phyloP scores from a whole-genome alignment of 208 protist species.

The Angomonas ambiguus region DNA sequence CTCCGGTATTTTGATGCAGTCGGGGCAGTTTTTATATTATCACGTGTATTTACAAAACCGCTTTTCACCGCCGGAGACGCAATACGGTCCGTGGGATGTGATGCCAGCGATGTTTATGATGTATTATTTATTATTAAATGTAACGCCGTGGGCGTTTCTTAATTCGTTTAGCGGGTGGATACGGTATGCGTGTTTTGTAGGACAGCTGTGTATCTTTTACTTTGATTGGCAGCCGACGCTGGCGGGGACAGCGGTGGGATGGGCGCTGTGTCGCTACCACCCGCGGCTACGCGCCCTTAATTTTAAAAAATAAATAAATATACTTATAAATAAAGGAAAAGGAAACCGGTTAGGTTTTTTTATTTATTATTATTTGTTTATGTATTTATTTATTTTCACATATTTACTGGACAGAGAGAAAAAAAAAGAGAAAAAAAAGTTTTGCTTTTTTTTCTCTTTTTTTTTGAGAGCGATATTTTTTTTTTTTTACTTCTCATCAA shows the following conservation, averaged over 20 bases:
- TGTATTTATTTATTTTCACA: neutral
- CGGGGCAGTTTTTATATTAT: conserved; percentile 57
- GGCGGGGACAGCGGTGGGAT: conserved; percentile 59
- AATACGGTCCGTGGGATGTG: conserved; percentile 90
- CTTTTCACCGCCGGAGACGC: conserved; percentile 50
- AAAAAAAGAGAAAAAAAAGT: neutral
- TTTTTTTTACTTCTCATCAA: conserved; percentile 9
- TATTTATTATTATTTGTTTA: neutral
- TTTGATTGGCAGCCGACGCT: conserved; percentile 89
- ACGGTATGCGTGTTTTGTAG: conserved; percentile 85
- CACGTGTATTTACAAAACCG: conserved; percentile 8
- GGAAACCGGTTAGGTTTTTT: neutral
- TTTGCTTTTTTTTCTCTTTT: conserved; percentile 7
- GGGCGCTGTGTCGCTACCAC: conserved; percentile 64
- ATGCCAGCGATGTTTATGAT: conserved; percentile 77
- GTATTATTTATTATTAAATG: conserved; percentile 69
- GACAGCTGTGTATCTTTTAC: conserved; percentile 79
- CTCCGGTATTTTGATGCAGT: conserved; percentile 78
- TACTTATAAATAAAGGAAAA: neutral
- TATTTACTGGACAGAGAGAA: neutral
- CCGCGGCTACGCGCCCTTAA: conserved; percentile 47
- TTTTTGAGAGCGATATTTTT: conserved; percentile 11
- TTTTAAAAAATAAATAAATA: conserved; percentile 4
- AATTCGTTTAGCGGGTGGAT: conserved; percentile 88
- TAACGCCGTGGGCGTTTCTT: conserved; percentile 64